phyloP scores from a whole-genome alignment of 768 basidiomycete genomes.

The Podaxis sp. region DNA sequence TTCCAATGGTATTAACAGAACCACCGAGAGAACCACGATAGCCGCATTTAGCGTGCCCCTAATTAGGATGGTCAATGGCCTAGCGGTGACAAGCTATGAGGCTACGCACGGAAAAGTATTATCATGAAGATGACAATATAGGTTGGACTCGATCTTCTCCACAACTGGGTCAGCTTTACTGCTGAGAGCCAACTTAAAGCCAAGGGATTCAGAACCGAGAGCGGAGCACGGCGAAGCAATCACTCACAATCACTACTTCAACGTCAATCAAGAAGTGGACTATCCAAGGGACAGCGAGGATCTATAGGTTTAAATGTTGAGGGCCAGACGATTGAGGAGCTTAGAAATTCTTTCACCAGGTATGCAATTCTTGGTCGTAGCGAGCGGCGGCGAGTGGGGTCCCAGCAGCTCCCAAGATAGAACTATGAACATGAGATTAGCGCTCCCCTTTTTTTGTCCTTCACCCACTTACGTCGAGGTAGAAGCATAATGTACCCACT shows the following conservation, averaged over 20 bases:
- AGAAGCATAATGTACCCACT: slow-evolving; percentile 11
- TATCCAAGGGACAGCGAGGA: slow-evolving; percentile 6
- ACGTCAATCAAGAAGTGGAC: slow-evolving; percentile 4
- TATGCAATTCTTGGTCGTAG: neutral
- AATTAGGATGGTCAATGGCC: neutral
- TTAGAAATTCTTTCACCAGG: neutral
- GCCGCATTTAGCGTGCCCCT: slow-evolving; percentile 7
- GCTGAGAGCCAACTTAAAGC: neutral
- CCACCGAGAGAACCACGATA: slow-evolving; percentile 7
- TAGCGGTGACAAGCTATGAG: neutral
- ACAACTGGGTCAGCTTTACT: slow-evolving; percentile 5
- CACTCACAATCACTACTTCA: slow-evolving; percentile 12
- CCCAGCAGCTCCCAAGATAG: slow-evolving; percentile 9
- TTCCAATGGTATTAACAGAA: slow-evolving; percentile 10
- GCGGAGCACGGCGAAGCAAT: neutral
- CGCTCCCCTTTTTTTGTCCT: too few species aligned
- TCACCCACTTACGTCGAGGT: slow-evolving; percentile 5
- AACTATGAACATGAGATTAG: neutral
- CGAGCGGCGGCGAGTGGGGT: slow-evolving; percentile 1
- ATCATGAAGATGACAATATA: slow-evolving; percentile 12
- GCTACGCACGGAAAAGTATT: neutral
- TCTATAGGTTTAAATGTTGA: neutral
- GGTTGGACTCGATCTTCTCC: slow-evolving; percentile 7
- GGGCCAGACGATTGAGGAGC: too few species aligned
- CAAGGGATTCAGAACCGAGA: neutral